Conservation (phyloP, 352 stramenopile genomes). For the Phytopythium montanum region DNA sequence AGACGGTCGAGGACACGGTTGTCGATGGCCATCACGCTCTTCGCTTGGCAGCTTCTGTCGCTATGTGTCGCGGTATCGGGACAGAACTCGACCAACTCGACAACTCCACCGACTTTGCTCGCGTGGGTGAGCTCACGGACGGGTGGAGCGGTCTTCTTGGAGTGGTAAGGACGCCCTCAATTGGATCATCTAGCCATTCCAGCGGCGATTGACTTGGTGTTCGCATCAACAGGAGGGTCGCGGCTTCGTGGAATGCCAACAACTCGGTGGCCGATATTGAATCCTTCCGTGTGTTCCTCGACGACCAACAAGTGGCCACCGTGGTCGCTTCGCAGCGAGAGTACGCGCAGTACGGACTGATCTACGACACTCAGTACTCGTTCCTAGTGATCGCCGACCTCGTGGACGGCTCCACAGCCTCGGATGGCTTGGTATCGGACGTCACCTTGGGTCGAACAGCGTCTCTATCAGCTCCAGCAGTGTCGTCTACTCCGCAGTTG, state of each 20-base stretch:
- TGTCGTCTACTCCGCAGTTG: slow-evolving; percentile 8
- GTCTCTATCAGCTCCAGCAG: slow-evolving; percentile 13
- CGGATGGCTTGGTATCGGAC: slow-evolving; percentile 20
- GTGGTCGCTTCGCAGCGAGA: neutral
- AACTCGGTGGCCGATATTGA: slow-evolving; percentile 22
- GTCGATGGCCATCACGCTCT: neutral
- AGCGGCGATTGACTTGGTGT: neutral
- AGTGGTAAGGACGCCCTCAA: slow-evolving; percentile 18
- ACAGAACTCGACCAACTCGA: neutral
- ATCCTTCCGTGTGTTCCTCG: slow-evolving; percentile 21
- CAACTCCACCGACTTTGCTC: neutral
- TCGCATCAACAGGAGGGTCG: slow-evolving; percentile 19
- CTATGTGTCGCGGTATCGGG: neutral
- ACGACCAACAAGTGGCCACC: slow-evolving; percentile 11
- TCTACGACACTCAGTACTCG: slow-evolving; percentile 27
- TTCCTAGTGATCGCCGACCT: slow-evolving; percentile 20
- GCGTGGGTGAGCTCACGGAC: slow-evolving; percentile 15
- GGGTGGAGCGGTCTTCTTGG: slow-evolving; percentile 31
- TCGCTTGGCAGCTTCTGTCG: neutral
- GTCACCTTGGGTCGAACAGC: slow-evolving; percentile 22
- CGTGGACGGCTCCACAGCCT: slow-evolving; percentile 7
- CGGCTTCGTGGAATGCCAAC: slow-evolving; percentile 11
- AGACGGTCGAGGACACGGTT: neutral
- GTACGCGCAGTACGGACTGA: slow-evolving; percentile 33
- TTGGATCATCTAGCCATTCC: too few relatives aligned